Conservation (phyloP, 73 alveolate species). For the Tetrahymena malaccensis region DNA sequence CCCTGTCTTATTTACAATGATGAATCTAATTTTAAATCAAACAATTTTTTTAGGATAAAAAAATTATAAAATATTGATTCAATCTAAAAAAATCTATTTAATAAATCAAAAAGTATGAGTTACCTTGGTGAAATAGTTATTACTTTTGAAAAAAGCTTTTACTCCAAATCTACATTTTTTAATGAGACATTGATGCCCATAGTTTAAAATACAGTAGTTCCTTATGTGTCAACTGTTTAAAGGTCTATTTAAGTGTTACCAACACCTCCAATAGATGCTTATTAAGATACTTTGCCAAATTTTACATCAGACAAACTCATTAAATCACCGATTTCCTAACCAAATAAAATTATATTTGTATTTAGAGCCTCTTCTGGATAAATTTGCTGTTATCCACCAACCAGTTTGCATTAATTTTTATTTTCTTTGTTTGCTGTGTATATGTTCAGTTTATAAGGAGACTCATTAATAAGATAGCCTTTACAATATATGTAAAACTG, state of each 20-base stretch:
- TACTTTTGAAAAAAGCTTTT: background rate
- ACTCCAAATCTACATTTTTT: background rate
- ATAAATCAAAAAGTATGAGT: background rate
- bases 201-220: background rate
- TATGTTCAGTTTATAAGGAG: background rate
- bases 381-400: background rate
- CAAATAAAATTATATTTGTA: background rate
- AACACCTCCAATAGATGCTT: background rate
- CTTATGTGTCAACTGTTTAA: background rate
- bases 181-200: background rate
- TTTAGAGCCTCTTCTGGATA: background rate
- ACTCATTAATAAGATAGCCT: background rate
- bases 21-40: background rate
- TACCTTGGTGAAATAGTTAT: background rate
- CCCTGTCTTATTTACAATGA: background rate
- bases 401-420: background rate
- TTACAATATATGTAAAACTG: background rate
- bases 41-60: background rate
- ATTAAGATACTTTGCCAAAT: background rate
- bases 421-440: background rate
- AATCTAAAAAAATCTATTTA: too few species aligned
- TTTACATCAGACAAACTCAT: background rate
- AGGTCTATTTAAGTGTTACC: background rate
- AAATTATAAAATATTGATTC: background rate
- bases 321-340: background rate